phyloP scores from a whole-genome alignment of 208 protist species.

The Trichomonas gallinae region DNA sequence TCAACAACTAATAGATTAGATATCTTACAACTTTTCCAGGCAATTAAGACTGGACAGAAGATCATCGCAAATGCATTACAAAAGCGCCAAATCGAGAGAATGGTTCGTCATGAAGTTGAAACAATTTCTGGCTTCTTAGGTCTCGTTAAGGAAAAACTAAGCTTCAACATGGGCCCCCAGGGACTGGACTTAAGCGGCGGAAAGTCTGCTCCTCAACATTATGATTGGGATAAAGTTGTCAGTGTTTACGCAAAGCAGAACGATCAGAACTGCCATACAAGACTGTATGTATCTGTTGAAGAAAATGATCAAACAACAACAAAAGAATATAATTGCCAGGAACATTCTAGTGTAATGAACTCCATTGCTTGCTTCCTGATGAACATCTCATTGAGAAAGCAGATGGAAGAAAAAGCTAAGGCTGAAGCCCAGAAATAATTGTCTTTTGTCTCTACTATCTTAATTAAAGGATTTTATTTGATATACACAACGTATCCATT shows the following conservation, averaged over 20 bases:
- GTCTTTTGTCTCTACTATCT: too few relatives aligned
- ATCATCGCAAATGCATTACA: background rate
- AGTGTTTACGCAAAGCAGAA: background rate
- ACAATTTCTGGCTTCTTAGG: background rate
- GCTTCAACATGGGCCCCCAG: background rate
- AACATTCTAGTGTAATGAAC: background rate
- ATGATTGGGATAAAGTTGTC: background rate
- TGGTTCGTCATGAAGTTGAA: background rate
- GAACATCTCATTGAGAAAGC: background rate
- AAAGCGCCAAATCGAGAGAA: background rate
- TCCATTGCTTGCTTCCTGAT: background rate
- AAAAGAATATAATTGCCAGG: background rate
- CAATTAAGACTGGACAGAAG: background rate
- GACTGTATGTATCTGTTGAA: background rate
- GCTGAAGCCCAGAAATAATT: background rate
- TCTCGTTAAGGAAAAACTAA: background rate
- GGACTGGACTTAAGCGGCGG: background rate
- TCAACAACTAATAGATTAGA: background rate
- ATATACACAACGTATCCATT: too few relatives aligned
- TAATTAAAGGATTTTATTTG: too few relatives aligned
- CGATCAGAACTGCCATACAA: background rate
- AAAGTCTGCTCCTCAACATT: background rate
- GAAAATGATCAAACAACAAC: background rate
- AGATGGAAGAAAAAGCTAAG: background rate
- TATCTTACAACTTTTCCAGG: background rate